Percentiles rank a stretch among this genome's conserved stretches.
These are phyloP conservation scores for Puccinia coronata DNA, from an alignment of 1,284 basidiomycete genomes.

Conservation along the genomic window DNA sequence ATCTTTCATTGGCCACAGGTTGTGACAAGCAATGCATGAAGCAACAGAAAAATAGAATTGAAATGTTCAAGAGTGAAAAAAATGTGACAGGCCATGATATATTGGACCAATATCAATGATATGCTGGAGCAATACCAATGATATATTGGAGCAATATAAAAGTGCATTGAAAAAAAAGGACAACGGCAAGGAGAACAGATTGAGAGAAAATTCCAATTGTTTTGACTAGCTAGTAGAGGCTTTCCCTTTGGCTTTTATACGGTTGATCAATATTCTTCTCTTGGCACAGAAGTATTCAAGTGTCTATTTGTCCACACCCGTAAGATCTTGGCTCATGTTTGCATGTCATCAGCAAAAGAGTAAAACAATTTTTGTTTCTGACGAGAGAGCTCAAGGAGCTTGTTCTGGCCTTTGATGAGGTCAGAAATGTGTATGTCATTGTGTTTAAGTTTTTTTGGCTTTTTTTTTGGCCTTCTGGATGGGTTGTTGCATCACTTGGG, in stretches of 20 bases:
- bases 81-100: no score
- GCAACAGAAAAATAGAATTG: no score
- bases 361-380: conserved; percentile 2
- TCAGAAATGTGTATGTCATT: neutral
- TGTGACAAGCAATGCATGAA: no score
- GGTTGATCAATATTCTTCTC: neutral
- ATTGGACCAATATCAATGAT: no score
- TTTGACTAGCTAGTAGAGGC: neutral
- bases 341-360: conserved; percentile 4
- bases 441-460: neutral
- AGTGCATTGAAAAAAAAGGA: no score
- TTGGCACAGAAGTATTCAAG: neutral
- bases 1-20: no score
- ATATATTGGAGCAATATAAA: no score
- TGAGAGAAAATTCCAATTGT: no score
- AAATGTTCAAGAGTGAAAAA: no score
- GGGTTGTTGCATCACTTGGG: no score
- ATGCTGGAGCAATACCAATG: no score
- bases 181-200: no score
- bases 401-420: conserved; percentile 11
- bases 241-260: neutral
- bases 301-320: neutral
- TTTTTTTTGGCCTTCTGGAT: neutral
- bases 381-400: neutral
- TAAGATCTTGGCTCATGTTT: neutral